Percentiles rank a stretch among this genome's conserved stretches.
phyloP scores from a whole-genome alignment of 495 filamentous ascomycete genomes.

The Beverwykella pulmonaria region DNA sequence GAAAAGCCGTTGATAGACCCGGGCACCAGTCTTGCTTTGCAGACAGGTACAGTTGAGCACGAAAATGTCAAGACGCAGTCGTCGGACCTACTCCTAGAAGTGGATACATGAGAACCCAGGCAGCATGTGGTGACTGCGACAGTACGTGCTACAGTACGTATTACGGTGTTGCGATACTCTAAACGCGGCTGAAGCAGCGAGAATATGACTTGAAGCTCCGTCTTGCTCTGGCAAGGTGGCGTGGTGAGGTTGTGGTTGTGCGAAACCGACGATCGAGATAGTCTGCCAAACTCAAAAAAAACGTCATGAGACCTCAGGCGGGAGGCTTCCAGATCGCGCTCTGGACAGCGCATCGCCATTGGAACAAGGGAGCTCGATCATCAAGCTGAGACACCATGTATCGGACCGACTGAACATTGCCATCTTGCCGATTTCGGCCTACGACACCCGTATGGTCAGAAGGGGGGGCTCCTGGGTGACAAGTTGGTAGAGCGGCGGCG shows the following conservation, averaged over 20 bases:
- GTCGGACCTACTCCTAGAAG: not conserved
- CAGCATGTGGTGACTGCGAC: not conserved
- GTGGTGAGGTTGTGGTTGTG: not conserved
- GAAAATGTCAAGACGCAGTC: not conserved
- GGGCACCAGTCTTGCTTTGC: not conserved
- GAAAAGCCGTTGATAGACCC: not conserved
- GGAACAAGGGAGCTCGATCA: conserved; percentile 12
- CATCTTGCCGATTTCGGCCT: conserved; percentile 13
- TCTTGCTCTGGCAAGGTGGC: not conserved
- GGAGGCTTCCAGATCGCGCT: not conserved
- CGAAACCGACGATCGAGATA: not conserved
- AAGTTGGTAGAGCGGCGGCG: not conserved
- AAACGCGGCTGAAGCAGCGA: not conserved
- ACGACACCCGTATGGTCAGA: conserved; percentile 5
- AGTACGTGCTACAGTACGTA: not conserved
- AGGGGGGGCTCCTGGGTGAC: conserved; percentile 8
- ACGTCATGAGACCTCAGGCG: conserved; percentile 5
- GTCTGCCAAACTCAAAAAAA: not conserved
- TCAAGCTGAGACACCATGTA: conserved; percentile 20
- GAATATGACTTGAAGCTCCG: not conserved
- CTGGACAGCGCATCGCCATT: not conserved
- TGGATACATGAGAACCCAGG: not conserved
- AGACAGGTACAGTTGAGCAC: not conserved
- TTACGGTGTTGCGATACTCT: not conserved
- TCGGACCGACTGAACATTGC: conserved; percentile 22